Evolutionary conservation across 2,329 filamentous ascomycete species (phyloP).

Genomic region (Arthrobotrys iridis): DNA sequence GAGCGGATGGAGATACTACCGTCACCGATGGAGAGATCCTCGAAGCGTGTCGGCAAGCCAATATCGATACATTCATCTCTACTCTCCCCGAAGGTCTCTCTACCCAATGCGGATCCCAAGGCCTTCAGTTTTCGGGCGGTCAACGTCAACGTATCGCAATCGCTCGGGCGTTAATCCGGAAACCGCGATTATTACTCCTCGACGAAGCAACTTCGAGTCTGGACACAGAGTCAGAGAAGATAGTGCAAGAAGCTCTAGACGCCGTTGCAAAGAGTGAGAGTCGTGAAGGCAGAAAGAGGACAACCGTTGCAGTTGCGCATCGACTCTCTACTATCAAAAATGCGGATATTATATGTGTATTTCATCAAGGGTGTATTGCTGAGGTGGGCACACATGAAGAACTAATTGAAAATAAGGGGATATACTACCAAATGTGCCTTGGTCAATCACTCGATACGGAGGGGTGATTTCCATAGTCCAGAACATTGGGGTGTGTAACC

Average conservation of each 20-base stretch:
- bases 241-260: slow-evolving; percentile 76
- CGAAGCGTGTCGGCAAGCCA: slow-evolving; percentile 70
- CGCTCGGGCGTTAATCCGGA: slow-evolving; percentile 67
- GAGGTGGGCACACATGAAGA: slow-evolving; percentile 63
- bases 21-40: slow-evolving; percentile 58
- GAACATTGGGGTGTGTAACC: too few species aligned
- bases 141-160: slow-evolving; percentile 69
- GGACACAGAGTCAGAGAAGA: slow-evolving; percentile 73
- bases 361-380: slow-evolving; percentile 61
- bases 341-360: slow-evolving; percentile 61
- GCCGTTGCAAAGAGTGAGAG: slow-evolving; percentile 66
- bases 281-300: slow-evolving; percentile 61
- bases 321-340: slow-evolving; percentile 61
- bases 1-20: neutral
- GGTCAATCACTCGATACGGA: slow-evolving; percentile 14
- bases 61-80: slow-evolving; percentile 70
- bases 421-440: slow-evolving; percentile 56
- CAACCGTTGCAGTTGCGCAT: slow-evolving; percentile 77
- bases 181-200: slow-evolving; percentile 67
- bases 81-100: slow-evolving; percentile 67
- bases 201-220: slow-evolving; percentile 71
- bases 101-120: slow-evolving; percentile 66
- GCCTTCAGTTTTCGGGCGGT: slow-evolving; percentile 69
- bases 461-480: too few species aligned
- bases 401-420: slow-evolving; percentile 59